Base-by-base conservation (phyloP, 2,329 filamentous ascomycete genomes). In the Cladosporium sp. region DNA sequence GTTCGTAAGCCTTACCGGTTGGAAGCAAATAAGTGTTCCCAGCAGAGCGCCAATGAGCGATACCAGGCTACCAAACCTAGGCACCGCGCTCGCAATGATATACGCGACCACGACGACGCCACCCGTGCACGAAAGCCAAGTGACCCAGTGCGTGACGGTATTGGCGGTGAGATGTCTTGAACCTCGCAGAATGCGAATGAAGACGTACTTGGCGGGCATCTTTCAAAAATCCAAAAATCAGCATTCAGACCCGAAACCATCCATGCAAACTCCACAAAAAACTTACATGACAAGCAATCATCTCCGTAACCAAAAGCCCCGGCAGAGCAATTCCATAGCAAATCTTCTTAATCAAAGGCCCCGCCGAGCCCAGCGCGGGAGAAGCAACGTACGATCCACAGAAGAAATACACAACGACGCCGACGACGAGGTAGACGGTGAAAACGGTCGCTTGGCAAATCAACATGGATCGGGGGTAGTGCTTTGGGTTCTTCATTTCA, bases 321-420 rank as follows among this genome's bases (percentile, higher is more conserved):
- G 75, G 68, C 7, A 83, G 60, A 3, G 73, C 81, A 38, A 84
- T 69, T 2, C 80, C 82, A 57, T 84, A 85, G 0, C 78, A 67
- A 0, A 84, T 72, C 62, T 79, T 83, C 67, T 84, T 83, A 55
- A 84, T 69, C 1, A 72, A 74, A 5, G 70, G 68, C 7, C 82
- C 81, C 0, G 82, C 82, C 29, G 75, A 80, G 16, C 81, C 81
- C 0, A 85, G 72, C 1, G 80, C 79, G 0, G 82, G 82, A 3
- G 75, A 79, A 0, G 81, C 78, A 5, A 85, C 79, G 75, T 77
- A 84, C 53, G 78, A 69, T 4, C 82, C 82, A 55, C 79, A 82
- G 69, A 72, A 84, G 36, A 72, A 69, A 65, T 84, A 84, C 4
- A 84, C 77, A 2, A 83, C 78, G 13, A 84, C 68, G 38, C 72